These are phyloP conservation scores for Pythium chondricola DNA, from an alignment of 352 stramenopile species.

Conservation along the genomic window DNA sequence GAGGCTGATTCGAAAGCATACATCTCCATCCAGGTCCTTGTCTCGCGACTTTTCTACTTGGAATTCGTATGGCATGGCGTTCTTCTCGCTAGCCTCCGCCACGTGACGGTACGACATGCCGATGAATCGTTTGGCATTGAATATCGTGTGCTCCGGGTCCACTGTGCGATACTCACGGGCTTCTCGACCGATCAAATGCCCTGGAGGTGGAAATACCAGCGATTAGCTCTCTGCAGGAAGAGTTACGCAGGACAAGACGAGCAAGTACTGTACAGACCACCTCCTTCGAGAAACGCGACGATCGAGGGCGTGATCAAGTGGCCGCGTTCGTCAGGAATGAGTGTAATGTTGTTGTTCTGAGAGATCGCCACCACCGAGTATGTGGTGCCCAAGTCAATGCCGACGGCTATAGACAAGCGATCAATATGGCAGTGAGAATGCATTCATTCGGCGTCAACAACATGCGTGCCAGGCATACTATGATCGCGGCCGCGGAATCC, in stretches of 20 bases:
- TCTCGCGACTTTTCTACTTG: constrained; percentile 6
- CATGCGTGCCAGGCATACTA: too few species aligned
- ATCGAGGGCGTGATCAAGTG: constrained; percentile 57
- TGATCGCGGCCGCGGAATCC: constrained; percentile 59
- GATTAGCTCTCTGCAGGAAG: too few species aligned
- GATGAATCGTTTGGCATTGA: constrained; percentile 78
- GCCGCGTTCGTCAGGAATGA: constrained; percentile 44
- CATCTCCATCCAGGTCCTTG: constrained; percentile 12
- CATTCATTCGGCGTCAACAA: too few species aligned
- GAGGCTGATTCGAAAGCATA: constrained; percentile 44
- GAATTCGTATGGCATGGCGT: constrained; percentile 41
- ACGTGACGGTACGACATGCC: constrained; percentile 25
- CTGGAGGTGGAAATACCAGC: too few species aligned
- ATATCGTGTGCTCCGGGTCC: constrained; percentile 60
- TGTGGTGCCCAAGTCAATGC: constrained; percentile 71
- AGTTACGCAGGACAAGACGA: neutral
- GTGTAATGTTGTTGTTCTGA: constrained; percentile 54
- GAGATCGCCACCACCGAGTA: constrained; percentile 73
- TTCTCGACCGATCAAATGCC: constrained; percentile 36
- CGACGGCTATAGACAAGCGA: constrained; percentile 31
- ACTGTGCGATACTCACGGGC: constrained; percentile 38
- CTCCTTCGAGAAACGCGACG: constrained; percentile 46
- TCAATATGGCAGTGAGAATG: neutral
- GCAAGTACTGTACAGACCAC: constrained; percentile 21
- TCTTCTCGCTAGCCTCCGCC: constrained; percentile 8